A percentile compares a stretch with the other conserved stretches of the same genome.
Conservation (phyloP, 495 filamentous ascomycete species). For the Penicillium coffeae region DNA sequence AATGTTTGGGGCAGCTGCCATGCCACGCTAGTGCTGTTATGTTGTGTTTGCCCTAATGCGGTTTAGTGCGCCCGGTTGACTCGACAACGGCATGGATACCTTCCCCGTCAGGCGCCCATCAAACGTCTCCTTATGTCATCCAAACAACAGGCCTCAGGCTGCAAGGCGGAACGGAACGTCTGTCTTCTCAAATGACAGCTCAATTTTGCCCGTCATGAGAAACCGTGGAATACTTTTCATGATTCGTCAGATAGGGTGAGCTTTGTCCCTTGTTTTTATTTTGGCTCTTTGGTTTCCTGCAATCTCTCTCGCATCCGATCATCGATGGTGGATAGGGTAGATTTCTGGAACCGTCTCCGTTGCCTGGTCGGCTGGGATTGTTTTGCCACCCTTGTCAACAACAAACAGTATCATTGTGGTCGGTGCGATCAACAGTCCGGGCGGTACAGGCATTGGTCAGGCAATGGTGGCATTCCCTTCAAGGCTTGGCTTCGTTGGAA, state of each 20-base stretch:
- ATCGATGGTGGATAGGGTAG: neutral
- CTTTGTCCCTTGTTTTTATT: neutral
- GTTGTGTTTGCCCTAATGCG: slow-evolving; percentile 33
- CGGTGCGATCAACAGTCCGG: neutral
- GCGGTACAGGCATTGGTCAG: neutral
- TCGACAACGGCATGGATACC: slow-evolving; percentile 29
- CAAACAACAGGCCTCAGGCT: neutral
- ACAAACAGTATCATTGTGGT: neutral
- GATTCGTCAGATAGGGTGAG: too few species aligned
- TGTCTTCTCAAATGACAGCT: neutral
- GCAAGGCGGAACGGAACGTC: neutral
- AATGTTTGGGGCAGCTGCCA: slow-evolving; percentile 37
- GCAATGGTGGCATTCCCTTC: neutral
- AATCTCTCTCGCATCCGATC: too few species aligned
- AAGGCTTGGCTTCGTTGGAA: neutral
- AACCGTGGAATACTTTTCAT: too few species aligned
- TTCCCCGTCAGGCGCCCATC: slow-evolving; percentile 10
- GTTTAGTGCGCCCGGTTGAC: slow-evolving; percentile 39
- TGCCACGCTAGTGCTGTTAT: slow-evolving; percentile 45
- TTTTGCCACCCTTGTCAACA: neutral
- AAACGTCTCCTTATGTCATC: slow-evolving; percentile 12
- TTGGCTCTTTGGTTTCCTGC: neutral
- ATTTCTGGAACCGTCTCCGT: neutral
- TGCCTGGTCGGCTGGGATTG: neutral
- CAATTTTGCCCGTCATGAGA: too few species aligned